Conservation (phyloP, 495 filamentous ascomycete species). For the Friedmanniomyces simplex region DNA sequence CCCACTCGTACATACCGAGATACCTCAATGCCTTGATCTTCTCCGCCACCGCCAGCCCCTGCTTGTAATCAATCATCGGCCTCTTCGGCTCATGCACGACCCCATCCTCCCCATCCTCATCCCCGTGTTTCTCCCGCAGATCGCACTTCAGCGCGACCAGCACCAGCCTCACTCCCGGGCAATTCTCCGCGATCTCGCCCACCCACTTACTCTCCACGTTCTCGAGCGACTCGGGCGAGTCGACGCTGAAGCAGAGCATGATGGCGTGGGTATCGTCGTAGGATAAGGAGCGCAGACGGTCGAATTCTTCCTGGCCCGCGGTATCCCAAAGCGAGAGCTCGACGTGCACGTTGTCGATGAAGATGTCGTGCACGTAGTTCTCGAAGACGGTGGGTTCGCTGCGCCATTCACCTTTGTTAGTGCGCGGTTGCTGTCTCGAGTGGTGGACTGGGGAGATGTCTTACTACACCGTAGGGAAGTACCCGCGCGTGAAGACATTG, state of each 20-base stretch:
- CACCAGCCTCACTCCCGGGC: constrained; percentile 84
- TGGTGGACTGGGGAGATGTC: constrained; percentile 15
- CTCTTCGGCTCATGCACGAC: constrained; percentile 45
- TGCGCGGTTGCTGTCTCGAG: constrained; percentile 23
- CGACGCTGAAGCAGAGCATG: constrained; percentile 97
- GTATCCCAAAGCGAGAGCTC: constrained; percentile 98
- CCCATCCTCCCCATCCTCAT: constrained; percentile 49
- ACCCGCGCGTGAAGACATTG: constrained; percentile 99
- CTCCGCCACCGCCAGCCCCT: constrained; percentile 85
- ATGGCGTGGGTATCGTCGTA: constrained; percentile 98
- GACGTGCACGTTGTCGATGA: constrained; percentile 92
- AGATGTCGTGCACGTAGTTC: constrained; percentile 99
- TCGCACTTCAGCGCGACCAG: constrained; percentile 97
- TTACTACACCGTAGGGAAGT: constrained; percentile 93
- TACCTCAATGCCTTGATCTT: constrained; percentile 84
- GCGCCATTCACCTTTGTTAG: constrained; percentile 13
- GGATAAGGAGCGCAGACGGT: constrained; percentile 84
- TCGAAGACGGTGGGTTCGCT: constrained; percentile 97
- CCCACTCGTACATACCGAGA: constrained; percentile 63
- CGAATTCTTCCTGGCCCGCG: constrained; percentile 97
- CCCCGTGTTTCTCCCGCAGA: constrained; percentile 60
- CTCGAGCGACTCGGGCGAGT: constrained; percentile 90
- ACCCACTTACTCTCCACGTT: constrained; percentile 99
- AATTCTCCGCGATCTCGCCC: constrained; percentile 94
- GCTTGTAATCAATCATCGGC: constrained; percentile 79